These are phyloP conservation scores for Saccharomyces hybrid DNA, from an alignment of 1,139 yeast genomes.

Conservation along the genomic window DNA sequence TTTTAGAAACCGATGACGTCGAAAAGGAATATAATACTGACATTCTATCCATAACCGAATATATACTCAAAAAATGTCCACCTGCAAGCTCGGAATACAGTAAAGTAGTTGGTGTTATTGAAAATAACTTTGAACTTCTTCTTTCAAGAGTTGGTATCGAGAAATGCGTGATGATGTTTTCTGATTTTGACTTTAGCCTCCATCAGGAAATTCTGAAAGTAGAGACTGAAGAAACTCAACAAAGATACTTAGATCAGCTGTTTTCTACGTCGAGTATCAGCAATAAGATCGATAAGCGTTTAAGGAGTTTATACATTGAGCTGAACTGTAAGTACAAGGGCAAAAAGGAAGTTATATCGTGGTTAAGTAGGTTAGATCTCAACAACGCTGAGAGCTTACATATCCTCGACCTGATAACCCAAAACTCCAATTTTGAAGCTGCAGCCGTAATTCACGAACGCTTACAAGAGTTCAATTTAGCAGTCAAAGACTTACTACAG, in stretches of 20 bases:
- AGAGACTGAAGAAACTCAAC: conserved; percentile 7
- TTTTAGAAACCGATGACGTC: not conserved
- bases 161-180: conserved; percentile 10
- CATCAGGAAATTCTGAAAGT: conserved; percentile 13
- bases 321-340: conserved; percentile 14
- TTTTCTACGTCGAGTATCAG: conserved; percentile 4
- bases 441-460: conserved; percentile 15
- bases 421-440: conserved; percentile 13
- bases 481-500: conserved; percentile 12
- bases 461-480: conserved; percentile 12
- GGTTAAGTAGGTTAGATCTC: conserved; percentile 16
- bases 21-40: not conserved
- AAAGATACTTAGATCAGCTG: conserved; percentile 17
- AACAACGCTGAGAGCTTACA: conserved; percentile 9
- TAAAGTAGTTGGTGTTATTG: conserved; percentile 4
- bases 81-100: conserved; percentile 4
- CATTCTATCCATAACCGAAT: not conserved
- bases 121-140: conserved; percentile 10
- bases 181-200: conserved; percentile 14
- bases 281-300: conserved; percentile 3
- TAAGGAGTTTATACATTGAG: conserved; percentile 14
- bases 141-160: conserved; percentile 5
- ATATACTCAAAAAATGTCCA: not conserved
- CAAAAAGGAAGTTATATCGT: conserved; percentile 7
- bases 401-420: conserved; percentile 7